Base-by-base conservation (phyloP, 2,329 filamentous ascomycete species). In the Domatiomyces globalis region DNA sequence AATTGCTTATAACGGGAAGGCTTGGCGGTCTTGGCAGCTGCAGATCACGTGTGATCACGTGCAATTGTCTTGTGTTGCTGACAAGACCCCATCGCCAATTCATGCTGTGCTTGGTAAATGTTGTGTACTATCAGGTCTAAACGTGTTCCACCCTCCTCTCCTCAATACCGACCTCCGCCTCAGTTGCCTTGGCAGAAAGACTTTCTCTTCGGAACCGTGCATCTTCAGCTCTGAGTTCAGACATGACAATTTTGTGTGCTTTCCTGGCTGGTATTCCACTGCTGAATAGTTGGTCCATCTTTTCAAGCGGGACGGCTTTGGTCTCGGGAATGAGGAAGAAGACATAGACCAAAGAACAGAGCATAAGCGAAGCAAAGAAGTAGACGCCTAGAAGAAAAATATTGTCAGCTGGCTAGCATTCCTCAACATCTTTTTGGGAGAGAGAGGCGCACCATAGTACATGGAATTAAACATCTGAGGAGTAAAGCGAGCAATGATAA, bases 311-410 rank as follows among this genome's bases (percentile, higher is more conserved):
- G 10, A 84, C 70, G 43, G 74, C 71, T 68, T 83, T 84, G 2
- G 81, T 84, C 69, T 84, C 81, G 0, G 81, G 81, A 0, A 84
- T 59, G 45, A 79, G 70, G 69, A 80, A 81, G 62, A 70, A 83
- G 22, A 81, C 74, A 56, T 81, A 84, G 50, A 77, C 53, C 49
- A 74, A 69, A 0, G 77, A 77, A 8, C 74, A 53, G 10, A 83
- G 64, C 73, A 82, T 83, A 46, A 83, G 69, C 0, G 74, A 71
- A 1, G 79, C 80, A 57, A 85, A 85, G 71, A 84, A 78, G 65
- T 82, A 84, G 0, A 83, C 79, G 20, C 80, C 81, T 51, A 67
- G 63, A 12, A 67, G 69, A 36, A 57, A 54, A 17, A 17, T 7
- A 42, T 10, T 1, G 27, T 51, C 36, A 51, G 44, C 18, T 45